Evolutionary conservation across 805 yeast species (phyloP).

Genomic region (Yarrowia sp.): DNA sequence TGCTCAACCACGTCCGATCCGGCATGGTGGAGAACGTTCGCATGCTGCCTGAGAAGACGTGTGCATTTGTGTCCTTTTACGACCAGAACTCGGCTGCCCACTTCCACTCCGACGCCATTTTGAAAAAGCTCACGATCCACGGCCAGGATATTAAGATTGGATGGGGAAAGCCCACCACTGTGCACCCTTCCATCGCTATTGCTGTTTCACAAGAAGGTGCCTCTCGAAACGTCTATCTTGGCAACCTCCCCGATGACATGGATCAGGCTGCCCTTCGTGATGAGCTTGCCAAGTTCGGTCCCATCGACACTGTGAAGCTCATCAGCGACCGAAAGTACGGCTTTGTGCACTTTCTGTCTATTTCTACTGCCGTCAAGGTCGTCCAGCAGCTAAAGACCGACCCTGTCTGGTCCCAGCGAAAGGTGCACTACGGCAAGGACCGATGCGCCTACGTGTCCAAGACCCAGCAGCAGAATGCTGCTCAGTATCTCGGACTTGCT

Average conservation of each 20-base stretch:
- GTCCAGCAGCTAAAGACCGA: slow-evolving; percentile 61
- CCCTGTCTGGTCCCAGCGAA: slow-evolving; percentile 69
- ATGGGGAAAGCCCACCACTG: slow-evolving; percentile 83
- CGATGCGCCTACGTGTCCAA: slow-evolving; percentile 87
- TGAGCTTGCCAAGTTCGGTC: slow-evolving; percentile 73
- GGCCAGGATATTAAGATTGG: slow-evolving; percentile 84
- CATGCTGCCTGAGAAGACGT: slow-evolving; percentile 76
- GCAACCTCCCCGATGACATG: slow-evolving; percentile 65
- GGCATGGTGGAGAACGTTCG: slow-evolving; percentile 78
- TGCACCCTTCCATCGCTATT: slow-evolving; percentile 69
- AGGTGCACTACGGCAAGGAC: slow-evolving; percentile 89
- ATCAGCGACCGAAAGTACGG: slow-evolving; percentile 69
- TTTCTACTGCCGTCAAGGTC: slow-evolving; percentile 79
- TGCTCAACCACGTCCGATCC: slow-evolving; percentile 85
- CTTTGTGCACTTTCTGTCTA: slow-evolving; percentile 87
- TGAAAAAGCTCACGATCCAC: slow-evolving; percentile 75
- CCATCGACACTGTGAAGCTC: slow-evolving; percentile 80
- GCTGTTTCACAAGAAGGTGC: slow-evolving; percentile 85
- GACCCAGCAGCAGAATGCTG: slow-evolving; percentile 96
- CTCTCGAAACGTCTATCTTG: slow-evolving; percentile 89
- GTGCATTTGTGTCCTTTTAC: slow-evolving; percentile 86
- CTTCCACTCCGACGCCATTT: slow-evolving; percentile 89
- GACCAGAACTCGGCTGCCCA: slow-evolving; percentile 85
- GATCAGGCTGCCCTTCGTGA: slow-evolving; percentile 64
- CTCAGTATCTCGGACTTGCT: slow-evolving; percentile 86